Percentiles rank a stretch among this genome's conserved stretches.
These are phyloP conservation scores for Argentina anserina DNA, from an alignment of 306 rosid species.

Conservation along the genomic window DNA sequence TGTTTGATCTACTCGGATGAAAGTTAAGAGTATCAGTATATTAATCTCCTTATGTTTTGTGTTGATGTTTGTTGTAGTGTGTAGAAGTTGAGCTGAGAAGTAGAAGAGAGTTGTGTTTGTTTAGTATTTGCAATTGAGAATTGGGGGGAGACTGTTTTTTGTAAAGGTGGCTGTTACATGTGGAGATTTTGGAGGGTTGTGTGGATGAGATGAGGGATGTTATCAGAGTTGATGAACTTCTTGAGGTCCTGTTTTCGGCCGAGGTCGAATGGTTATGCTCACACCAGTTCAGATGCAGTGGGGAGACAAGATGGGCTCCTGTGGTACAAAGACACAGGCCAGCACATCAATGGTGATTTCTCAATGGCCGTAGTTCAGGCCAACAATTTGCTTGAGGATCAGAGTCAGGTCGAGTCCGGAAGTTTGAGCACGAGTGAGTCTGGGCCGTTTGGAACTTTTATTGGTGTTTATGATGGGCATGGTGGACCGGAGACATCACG, in stretches of 20 bases:
- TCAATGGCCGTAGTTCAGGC: conserved; percentile 59
- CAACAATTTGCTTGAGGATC: conserved; percentile 58
- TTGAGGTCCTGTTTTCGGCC: conserved; percentile 53
- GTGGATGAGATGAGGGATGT: conserved; percentile 61
- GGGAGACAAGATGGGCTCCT: conserved; percentile 45
- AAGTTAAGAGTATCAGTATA: background rate
- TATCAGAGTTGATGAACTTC: conserved; percentile 48
- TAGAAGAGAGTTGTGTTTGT: conserved; percentile 8
- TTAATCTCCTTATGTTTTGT: conserved; percentile 16
- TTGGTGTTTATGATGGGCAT: conserved; percentile 54
- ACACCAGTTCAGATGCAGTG: conserved; percentile 33
- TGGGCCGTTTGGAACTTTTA: conserved; percentile 47
- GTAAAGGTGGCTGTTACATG: conserved; percentile 47
- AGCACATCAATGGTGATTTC: conserved; percentile 46
- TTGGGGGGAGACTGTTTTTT: conserved; percentile 23
- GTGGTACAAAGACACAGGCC: conserved; percentile 55
- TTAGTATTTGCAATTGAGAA: conserved; percentile 24
- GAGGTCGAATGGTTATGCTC: conserved; percentile 38
- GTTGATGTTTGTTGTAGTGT: conserved; percentile 34
- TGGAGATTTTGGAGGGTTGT: conserved; percentile 53
- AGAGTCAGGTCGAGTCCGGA: conserved; percentile 55
- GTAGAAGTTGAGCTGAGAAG: conserved; percentile 29
- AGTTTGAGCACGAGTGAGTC: conserved; percentile 40
- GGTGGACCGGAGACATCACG: conserved; percentile 56
- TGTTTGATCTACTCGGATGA: conserved; percentile 21